A percentile compares a stretch with the other conserved stretches of the same genome.
Conservation (phyloP, 129 eudicot species). For the Saposhnikovia divaricata region DNA sequence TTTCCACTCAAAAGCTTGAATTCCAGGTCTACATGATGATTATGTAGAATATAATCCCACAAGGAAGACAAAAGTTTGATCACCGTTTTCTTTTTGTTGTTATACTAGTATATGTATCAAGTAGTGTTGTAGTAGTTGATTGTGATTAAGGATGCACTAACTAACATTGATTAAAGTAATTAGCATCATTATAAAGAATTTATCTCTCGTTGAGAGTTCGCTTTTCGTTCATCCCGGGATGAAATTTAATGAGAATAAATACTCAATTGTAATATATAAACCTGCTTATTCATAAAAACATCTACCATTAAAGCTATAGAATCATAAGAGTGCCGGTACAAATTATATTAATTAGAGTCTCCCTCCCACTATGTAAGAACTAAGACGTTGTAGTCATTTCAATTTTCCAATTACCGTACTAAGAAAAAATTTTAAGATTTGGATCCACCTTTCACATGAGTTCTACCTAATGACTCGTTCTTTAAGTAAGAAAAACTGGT, state of each 20-base stretch:
- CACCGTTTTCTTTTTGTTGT: neutral
- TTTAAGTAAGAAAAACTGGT: no score
- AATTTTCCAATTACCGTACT: no score
- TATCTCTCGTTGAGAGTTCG: no score
- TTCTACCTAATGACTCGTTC: no score
- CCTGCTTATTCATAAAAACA: no score
- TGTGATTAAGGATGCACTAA: slow-evolving; percentile 13
- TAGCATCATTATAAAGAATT: neutral
- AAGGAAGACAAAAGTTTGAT: neutral
- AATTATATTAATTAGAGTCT: no score
- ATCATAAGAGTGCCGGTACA: neutral
- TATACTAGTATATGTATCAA: neutral
- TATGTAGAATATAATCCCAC: neutral
- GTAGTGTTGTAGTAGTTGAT: neutral
- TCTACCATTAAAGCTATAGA: neutral
- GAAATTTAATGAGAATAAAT: neutral
- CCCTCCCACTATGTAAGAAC: no score
- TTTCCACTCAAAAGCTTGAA: neutral
- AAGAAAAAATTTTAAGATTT: no score
- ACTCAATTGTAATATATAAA: no score
- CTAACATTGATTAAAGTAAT: neutral
- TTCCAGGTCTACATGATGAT: neutral
- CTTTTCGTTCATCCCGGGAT: no score
- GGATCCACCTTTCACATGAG: no score
- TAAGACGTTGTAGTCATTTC: no score